Conservation (phyloP, 2,329 filamentous ascomycete species). For the Leptoxyphium fumago region DNA sequence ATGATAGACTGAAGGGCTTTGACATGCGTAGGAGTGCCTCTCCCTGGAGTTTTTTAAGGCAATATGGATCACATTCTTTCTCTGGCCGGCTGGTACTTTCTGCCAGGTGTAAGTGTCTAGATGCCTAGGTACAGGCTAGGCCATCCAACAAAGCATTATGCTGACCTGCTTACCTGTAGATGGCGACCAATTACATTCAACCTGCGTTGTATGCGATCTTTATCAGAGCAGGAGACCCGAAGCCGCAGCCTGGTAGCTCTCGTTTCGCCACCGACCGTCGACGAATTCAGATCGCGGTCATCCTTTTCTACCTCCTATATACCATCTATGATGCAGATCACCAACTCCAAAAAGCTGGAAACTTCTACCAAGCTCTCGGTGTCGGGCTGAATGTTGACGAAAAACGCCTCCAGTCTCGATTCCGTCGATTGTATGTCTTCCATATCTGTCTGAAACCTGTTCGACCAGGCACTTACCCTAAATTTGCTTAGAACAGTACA, state of each 20-base stretch:
- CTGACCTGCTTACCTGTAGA: slow-evolving; percentile 30
- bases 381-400: slow-evolving; percentile 56
- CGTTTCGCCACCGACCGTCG: slow-evolving; percentile 61
- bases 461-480: not conserved
- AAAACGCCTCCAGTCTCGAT: slow-evolving; percentile 65
- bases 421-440: slow-evolving; percentile 48
- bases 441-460: not conserved
- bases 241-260: slow-evolving; percentile 52
- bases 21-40: too few species aligned
- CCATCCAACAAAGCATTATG: not conserved
- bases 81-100: slow-evolving; percentile 45
- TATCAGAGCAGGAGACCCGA: slow-evolving; percentile 77
- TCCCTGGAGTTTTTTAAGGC: too few species aligned
- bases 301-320: slow-evolving; percentile 73
- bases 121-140: not conserved
- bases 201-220: slow-evolving; percentile 73
- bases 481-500: slow-evolving; percentile 30
- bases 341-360: slow-evolving; percentile 53
- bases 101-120: slow-evolving; percentile 38
- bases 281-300: slow-evolving; percentile 69
- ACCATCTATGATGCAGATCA: slow-evolving; percentile 87
- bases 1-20: too few species aligned
- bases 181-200: slow-evolving; percentile 65
- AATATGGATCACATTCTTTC: slow-evolving; percentile 30
- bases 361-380: slow-evolving; percentile 67